A percentile compares a stretch with the other conserved stretches of the same genome.
phyloP scores from a whole-genome alignment of 2,329 filamentous ascomycete species.

The Aspergillus eucalypticola region DNA sequence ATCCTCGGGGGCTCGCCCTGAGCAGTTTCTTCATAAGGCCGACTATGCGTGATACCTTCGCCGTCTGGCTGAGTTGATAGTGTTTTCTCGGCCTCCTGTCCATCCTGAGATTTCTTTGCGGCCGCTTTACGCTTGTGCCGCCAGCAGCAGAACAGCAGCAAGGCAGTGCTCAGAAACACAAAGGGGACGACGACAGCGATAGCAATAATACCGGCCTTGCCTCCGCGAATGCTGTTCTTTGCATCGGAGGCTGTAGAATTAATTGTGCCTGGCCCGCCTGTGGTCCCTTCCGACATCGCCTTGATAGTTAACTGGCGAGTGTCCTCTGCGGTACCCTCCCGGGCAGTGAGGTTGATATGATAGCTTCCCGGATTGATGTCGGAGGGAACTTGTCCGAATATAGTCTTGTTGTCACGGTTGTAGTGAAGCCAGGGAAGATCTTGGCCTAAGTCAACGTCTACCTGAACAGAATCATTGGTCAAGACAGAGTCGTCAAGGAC shows the following conservation, averaged over 20 bases:
- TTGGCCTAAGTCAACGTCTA: conserved; percentile 47
- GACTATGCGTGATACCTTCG: conserved; percentile 27
- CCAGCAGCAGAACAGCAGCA: conserved; percentile 38
- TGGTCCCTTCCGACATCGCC: conserved; percentile 25
- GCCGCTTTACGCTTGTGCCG: conserved; percentile 32
- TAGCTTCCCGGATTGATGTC: conserved; percentile 41
- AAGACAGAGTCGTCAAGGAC: conserved; percentile 49
- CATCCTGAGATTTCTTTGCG: conserved; percentile 24
- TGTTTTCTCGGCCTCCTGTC: conserved; percentile 23
- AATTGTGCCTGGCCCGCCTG: conserved; percentile 16
- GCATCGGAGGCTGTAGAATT: conserved; percentile 23
- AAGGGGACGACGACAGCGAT: conserved; percentile 39
- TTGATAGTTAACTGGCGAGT: conserved; percentile 49
- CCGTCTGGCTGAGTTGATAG: conserved; percentile 23
- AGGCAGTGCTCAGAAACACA: conserved; percentile 29
- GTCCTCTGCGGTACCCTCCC: conserved; percentile 40
- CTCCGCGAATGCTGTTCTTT: conserved; percentile 21
- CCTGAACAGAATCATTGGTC: conserved; percentile 39
- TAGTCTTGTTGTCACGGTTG: conserved; percentile 44
- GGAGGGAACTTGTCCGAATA: conserved; percentile 53
- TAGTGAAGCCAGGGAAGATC: conserved; percentile 54
- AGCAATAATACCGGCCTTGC: conserved; percentile 41
- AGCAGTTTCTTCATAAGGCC: conserved; percentile 26
- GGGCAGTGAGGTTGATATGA: conserved; percentile 47
- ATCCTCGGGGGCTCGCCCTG: conserved; percentile 26